Evolutionary conservation across 257 asterid species (phyloP).

Genomic region (Ajuga chamaepitys): DNA sequence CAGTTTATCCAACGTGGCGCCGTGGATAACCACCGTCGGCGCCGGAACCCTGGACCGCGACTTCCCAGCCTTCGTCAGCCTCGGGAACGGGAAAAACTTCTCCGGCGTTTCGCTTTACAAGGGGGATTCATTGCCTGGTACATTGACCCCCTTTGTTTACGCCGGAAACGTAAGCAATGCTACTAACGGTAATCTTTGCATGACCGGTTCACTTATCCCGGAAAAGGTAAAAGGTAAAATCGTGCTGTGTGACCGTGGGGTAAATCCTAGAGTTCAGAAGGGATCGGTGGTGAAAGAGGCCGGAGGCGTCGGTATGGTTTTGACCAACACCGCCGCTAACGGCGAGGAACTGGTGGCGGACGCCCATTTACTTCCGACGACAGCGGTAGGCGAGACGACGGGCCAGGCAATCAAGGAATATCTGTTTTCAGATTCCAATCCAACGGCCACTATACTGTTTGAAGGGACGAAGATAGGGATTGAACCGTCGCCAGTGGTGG

Average conservation of each 20-base stretch:
- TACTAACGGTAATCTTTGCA: slow-evolving; percentile 64
- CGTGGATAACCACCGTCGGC: slow-evolving; percentile 92
- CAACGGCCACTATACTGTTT: slow-evolving; percentile 44
- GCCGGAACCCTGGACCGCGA: slow-evolving; percentile 90
- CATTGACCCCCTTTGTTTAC: slow-evolving; percentile 62
- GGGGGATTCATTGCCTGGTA: slow-evolving; percentile 25
- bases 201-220: slow-evolving; percentile 54
- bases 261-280: slow-evolving; percentile 52
- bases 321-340: slow-evolving; percentile 54
- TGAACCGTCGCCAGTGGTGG: slow-evolving; percentile 68
- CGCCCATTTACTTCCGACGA: slow-evolving; percentile 61
- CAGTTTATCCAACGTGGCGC: slow-evolving; percentile 66
- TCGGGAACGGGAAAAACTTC: slow-evolving; percentile 67
- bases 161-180: slow-evolving; percentile 67
- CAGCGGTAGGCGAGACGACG: slow-evolving; percentile 43
- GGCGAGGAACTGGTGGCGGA: slow-evolving; percentile 83
- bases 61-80: slow-evolving; percentile 73
- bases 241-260: slow-evolving; percentile 69
- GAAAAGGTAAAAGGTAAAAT: slow-evolving; percentile 56
- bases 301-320: slow-evolving; percentile 63
- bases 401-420: slow-evolving; percentile 40
- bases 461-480: slow-evolving; percentile 58
- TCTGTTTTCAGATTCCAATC: slow-evolving; percentile 31
- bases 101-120: slow-evolving; percentile 57
- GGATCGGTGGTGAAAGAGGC: slow-evolving; percentile 58